A percentile compares a stretch with the other conserved stretches of the same genome.
phyloP scores from a whole-genome alignment of 176 grass and related monocot species.

The Oryza meyeriana region DNA sequence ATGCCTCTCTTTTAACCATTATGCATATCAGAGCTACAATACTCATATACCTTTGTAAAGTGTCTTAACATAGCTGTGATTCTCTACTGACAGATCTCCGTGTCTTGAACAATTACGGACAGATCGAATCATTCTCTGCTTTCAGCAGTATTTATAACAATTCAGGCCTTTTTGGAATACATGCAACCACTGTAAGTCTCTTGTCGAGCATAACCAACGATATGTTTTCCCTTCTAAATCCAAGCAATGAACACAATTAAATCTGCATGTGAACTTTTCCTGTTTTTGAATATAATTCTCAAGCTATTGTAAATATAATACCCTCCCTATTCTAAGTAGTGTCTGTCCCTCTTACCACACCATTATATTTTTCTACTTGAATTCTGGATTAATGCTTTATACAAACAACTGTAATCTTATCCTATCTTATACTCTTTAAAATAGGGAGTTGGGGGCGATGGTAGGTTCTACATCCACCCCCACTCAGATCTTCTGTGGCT shows the following conservation, averaged over 20 bases:
- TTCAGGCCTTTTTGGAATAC: conserved; percentile 86
- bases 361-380: background rate
- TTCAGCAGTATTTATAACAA: conserved; percentile 81
- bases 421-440: background rate
- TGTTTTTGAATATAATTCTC: conserved; percentile 10
- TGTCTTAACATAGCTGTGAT: conserved; percentile 5
- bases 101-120: conserved; percentile 67
- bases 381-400: background rate
- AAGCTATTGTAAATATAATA: conserved; percentile 1
- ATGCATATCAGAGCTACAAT: background rate
- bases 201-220: conserved; percentile 12
- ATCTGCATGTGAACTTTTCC: background rate
- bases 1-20: conserved; percentile 9
- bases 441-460: background rate
- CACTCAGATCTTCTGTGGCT: too few relatives aligned
- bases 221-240: conserved; percentile 6
- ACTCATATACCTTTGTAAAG: background rate
- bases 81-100: conserved; percentile 58
- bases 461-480: too few relatives aligned
- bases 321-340: background rate
- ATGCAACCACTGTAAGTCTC: conserved; percentile 64
- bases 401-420: background rate
- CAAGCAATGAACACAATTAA: conserved; percentile 4
- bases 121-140: conserved; percentile 80
- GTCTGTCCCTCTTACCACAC: background rate